Percentiles rank a stretch among this genome's conserved stretches.
Conservation (phyloP, 1,139 yeast species). For the Zygoascus meyerae region DNA sequence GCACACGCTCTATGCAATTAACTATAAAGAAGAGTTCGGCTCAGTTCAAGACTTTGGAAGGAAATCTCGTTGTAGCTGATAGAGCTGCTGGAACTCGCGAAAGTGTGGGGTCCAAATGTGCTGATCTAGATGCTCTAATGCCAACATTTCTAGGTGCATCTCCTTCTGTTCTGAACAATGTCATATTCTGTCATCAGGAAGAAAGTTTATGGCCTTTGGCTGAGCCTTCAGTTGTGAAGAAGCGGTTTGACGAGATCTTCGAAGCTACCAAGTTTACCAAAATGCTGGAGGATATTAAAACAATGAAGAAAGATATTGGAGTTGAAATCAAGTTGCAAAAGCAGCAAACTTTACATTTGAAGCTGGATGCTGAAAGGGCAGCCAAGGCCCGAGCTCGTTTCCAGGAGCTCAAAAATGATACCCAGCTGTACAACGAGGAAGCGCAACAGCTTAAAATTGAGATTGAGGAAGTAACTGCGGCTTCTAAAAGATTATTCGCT, state of each 20-base stretch:
- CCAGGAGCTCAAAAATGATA: constrained; percentile 40
- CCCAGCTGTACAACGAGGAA: constrained; percentile 44
- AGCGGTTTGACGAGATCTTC: constrained; percentile 91
- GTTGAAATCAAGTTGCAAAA: constrained; percentile 68
- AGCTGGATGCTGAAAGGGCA: constrained; percentile 69
- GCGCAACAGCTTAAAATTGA: constrained; percentile 46
- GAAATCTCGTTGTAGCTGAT: constrained; percentile 62
- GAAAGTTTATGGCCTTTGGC: constrained; percentile 91
- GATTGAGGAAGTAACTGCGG: constrained; percentile 49
- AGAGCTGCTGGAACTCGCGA: constrained; percentile 57
- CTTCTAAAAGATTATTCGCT: constrained; percentile 61
- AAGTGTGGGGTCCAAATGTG: constrained; percentile 74
- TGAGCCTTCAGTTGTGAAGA: constrained; percentile 84
- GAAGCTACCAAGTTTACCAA: constrained; percentile 92
- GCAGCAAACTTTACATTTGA: constrained; percentile 71
- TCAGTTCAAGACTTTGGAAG: constrained; percentile 87
- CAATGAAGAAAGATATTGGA: constrained; percentile 69
- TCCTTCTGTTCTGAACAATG: constrained; percentile 80
- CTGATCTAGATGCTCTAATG: constrained; percentile 77
- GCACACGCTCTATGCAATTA: constrained; percentile 79
- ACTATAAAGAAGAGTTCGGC: constrained; percentile 54
- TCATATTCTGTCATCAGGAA: constrained; percentile 95
- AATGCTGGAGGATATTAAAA: constrained; percentile 75
- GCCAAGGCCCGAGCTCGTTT: constrained; percentile 48
- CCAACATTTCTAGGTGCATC: constrained; percentile 86